Evolutionary conservation across 768 basidiomycete species (phyloP).

Genomic region (Russula dissimulans): DNA sequence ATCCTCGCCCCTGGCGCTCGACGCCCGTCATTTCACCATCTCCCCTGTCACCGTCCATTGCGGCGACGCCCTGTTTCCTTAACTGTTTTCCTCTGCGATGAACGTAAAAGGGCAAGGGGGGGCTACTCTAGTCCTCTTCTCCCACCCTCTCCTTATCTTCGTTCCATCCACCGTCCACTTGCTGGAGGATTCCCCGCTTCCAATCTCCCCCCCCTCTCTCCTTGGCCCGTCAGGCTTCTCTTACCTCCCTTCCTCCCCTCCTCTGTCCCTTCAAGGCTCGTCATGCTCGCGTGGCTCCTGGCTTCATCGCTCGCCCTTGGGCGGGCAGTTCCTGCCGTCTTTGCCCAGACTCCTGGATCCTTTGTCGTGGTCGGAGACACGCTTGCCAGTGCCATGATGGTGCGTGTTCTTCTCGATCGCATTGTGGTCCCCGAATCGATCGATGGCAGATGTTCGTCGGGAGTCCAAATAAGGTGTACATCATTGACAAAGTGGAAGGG

Average conservation of each 20-base stretch:
- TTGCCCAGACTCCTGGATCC: not conserved
- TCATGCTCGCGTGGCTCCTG: not conserved
- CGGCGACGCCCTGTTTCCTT: too few relatives aligned
- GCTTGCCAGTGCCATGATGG: slow-evolving; percentile 4
- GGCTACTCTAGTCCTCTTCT: too few relatives aligned
- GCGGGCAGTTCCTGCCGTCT: not conserved
- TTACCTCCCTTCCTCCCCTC: not conserved
- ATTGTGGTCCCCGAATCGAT: not conserved
- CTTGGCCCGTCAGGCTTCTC: too few relatives aligned
- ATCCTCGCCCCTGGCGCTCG: too few relatives aligned
- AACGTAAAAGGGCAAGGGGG: too few relatives aligned
- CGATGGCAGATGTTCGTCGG: not conserved
- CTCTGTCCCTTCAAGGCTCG: not conserved
- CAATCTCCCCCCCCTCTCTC: too few relatives aligned
- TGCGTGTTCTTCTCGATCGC: not conserved
- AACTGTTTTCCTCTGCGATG: too few relatives aligned
- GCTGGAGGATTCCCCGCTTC: not conserved
- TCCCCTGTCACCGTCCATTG: too few relatives aligned
- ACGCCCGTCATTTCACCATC: too few relatives aligned
- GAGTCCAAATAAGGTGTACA: slow-evolving; percentile 1
- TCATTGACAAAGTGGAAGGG: slow-evolving; percentile 1
- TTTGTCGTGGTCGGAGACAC: not conserved
- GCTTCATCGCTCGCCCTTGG: not conserved
- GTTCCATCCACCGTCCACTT: too few relatives aligned
- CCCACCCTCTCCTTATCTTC: too few relatives aligned